A percentile compares a stretch with the other conserved stretches of the same genome.
phyloP scores from a whole-genome alignment of 2,329 filamentous ascomycete species.

The Botrytis pseudocinerea region DNA sequence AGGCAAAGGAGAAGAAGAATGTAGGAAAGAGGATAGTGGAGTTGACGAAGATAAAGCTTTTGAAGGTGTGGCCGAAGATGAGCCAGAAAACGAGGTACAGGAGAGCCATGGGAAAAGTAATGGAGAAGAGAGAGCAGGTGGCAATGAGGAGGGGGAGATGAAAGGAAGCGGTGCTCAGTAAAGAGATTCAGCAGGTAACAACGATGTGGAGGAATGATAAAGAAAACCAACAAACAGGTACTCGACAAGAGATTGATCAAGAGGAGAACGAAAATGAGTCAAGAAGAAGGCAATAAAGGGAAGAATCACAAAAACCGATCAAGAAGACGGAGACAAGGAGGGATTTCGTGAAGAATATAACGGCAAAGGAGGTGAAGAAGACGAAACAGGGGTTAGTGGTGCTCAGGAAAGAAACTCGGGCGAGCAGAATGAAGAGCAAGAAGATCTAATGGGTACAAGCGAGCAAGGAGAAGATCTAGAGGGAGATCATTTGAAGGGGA shows the following conservation, averaged over 20 bases:
- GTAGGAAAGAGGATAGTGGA: not conserved
- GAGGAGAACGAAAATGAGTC: not conserved
- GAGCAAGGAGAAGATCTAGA: too few species aligned
- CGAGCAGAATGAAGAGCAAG: too few species aligned
- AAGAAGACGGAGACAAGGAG: not conserved
- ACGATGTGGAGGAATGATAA: not conserved
- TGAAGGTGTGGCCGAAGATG: not conserved
- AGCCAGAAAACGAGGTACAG: not conserved
- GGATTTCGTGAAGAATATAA: too few species aligned
- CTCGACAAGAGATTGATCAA: not conserved
- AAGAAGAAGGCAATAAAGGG: not conserved
- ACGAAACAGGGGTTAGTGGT: too few species aligned
- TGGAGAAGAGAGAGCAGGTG: not conserved
- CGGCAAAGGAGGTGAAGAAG: too few species aligned
- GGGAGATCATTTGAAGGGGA: not conserved
- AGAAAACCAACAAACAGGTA: too few species aligned
- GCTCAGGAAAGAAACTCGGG: too few species aligned
- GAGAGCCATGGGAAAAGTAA: not conserved
- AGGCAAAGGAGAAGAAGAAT: not conserved
- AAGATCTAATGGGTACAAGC: too few species aligned
- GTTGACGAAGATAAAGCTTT: not conserved
- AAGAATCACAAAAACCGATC: not conserved
- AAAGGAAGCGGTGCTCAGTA: not conserved
- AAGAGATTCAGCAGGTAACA: not conserved
- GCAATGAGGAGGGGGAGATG: too few species aligned